These are phyloP conservation scores for Pythium aquatile DNA, from an alignment of 352 stramenopile species.

Conservation along the genomic window DNA sequence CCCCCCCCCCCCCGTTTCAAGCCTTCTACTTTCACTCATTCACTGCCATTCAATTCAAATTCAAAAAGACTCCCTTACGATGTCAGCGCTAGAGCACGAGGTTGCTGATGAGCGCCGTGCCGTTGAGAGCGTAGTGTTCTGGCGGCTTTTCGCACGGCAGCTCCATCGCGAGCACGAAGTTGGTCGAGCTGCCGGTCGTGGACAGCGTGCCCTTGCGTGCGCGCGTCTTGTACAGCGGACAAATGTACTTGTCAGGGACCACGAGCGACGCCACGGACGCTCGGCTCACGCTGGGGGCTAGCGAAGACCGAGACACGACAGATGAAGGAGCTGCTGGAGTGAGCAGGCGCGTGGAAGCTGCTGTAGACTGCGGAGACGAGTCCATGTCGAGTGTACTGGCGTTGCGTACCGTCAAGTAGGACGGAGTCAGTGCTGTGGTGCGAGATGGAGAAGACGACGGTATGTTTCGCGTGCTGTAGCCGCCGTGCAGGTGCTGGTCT, in stretches of 20 bases:
- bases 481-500: neutral
- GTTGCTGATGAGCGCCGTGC: slow-evolving; percentile 87
- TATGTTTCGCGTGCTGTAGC: neutral
- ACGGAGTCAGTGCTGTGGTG: slow-evolving; percentile 28
- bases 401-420: slow-evolving; percentile 27
- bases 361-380: neutral
- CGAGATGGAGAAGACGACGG: slow-evolving; percentile 15
- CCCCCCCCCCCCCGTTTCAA: neutral
- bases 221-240: slow-evolving; percentile 91
- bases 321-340: neutral
- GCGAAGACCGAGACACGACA: neutral
- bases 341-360: neutral
- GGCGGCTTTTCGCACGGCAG: slow-evolving; percentile 69
- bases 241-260: slow-evolving; percentile 63
- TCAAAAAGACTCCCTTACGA: neutral
- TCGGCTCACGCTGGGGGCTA: neutral
- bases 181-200: slow-evolving; percentile 93
- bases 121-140: slow-evolving; percentile 89
- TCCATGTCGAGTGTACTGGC: slow-evolving; percentile 16
- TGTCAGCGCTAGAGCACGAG: slow-evolving; percentile 35
- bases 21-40: neutral
- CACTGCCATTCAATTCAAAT: neutral
- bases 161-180: slow-evolving; percentile 91
- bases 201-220: slow-evolving; percentile 87
- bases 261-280: slow-evolving; percentile 1